phyloP scores from a whole-genome alignment of 768 basidiomycete species.

The Leccinellum albellum region DNA sequence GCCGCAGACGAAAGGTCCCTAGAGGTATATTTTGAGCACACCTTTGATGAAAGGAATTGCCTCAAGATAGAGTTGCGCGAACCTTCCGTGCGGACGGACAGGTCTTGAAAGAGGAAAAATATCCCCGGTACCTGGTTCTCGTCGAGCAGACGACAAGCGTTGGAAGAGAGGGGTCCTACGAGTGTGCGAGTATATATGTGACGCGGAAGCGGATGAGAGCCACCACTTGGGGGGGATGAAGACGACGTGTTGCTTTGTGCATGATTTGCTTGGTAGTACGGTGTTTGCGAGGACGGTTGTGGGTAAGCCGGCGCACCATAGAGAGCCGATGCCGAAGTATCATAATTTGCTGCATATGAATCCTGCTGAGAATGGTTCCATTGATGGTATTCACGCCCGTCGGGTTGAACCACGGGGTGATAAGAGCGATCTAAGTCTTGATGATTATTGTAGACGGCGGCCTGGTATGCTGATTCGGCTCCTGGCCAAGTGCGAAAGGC shows the following conservation, averaged over 20 bases:
- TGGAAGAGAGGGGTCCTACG: slow-evolving; percentile 84
- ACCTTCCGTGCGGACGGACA: slow-evolving; percentile 93
- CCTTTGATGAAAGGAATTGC: slow-evolving; percentile 20
- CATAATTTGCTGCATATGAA: slow-evolving; percentile 24
- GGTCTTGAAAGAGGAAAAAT: slow-evolving; percentile 93
- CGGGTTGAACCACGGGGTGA: slow-evolving; percentile 35
- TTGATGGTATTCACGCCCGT: slow-evolving; percentile 35
- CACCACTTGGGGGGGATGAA: slow-evolving; percentile 29
- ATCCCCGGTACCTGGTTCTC: slow-evolving; percentile 84
- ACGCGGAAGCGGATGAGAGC: slow-evolving; percentile 48
- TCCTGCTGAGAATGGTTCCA: slow-evolving; percentile 29
- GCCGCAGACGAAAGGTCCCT: slow-evolving; percentile 83
- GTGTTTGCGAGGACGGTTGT: slow-evolving; percentile 28
- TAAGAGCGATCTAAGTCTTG: slow-evolving; percentile 35
- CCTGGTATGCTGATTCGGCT: slow-evolving; percentile 36
- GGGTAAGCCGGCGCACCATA: slow-evolving; percentile 26
- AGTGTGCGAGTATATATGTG: slow-evolving; percentile 82
- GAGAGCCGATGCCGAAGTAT: slow-evolving; percentile 14
- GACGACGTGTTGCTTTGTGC: slow-evolving; percentile 22
- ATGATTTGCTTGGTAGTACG: slow-evolving; percentile 28
- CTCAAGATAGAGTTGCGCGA: slow-evolving; percentile 29
- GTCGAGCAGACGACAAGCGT: slow-evolving; percentile 80
- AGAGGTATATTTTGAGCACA: slow-evolving; percentile 14
- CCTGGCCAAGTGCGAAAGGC: slow-evolving; percentile 52
- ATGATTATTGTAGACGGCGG: slow-evolving; percentile 22